A percentile compares a stretch with the other conserved stretches of the same genome.
Evolutionary conservation across 257 asterid species (phyloP).

Genomic region (Solanum virginianum): DNA sequence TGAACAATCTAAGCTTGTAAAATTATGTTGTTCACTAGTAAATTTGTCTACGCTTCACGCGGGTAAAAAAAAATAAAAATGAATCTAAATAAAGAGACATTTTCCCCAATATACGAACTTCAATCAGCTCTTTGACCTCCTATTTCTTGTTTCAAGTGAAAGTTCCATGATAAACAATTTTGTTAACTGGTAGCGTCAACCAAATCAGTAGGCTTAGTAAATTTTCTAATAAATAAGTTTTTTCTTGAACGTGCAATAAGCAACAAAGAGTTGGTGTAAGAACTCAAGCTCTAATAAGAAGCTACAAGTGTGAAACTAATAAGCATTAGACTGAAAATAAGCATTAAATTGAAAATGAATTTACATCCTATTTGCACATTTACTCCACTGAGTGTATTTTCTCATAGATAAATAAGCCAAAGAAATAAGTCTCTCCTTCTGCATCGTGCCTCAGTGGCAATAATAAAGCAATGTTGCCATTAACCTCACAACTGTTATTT

Average conservation of each 20-base stretch:
- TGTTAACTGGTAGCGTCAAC: not conserved
- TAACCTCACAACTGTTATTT: not conserved
- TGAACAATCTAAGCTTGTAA: too few species aligned
- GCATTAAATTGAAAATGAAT: too few species aligned
- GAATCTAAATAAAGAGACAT: not conserved
- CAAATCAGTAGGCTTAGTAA: not conserved
- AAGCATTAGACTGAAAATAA: not conserved
- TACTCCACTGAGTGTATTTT: not conserved
- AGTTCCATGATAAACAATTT: slow-evolving; percentile 26
- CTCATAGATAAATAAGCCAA: not conserved
- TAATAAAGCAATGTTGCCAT: too few species aligned
- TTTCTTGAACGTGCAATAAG: not conserved
- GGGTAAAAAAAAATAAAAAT: too few species aligned
- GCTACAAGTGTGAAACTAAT: not conserved
- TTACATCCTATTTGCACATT: too few species aligned
- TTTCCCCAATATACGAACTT: slow-evolving; percentile 59
- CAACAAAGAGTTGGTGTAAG: not conserved
- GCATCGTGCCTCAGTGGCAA: not conserved
- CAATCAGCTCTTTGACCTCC: slow-evolving; percentile 49
- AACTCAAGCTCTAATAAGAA: not conserved
- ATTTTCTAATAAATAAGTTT: not conserved
- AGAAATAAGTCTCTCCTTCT: not conserved
- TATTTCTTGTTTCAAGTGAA: slow-evolving; percentile 48
- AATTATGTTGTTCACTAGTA: too few species aligned
- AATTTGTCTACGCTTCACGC: too few species aligned